Evolutionary conservation across 2,329 filamentous ascomycete genomes (phyloP), one percentile per base, ranked within the genome.

Genomic region (Simplicillium aogashimaense): DNA sequence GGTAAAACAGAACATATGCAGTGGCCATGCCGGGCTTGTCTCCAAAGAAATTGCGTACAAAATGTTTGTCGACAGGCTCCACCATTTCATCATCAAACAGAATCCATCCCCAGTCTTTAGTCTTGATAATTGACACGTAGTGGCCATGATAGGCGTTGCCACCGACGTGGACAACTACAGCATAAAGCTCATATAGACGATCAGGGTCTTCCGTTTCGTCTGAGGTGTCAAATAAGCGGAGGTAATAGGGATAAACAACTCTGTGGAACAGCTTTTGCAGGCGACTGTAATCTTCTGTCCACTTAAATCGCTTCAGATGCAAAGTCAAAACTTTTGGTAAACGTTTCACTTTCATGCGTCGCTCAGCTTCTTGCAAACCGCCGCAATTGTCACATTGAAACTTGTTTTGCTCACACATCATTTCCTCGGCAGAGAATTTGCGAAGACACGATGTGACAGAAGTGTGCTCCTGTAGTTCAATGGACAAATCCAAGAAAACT

Each of bases 41-140:
- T 13, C 92, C 92, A 53, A 98, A 98, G 64, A 98, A 98, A 58
- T 95, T 95, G 48, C 83, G 78, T 30, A 98, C 92, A 55, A 94
- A 98, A 56, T 85, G 82, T 61, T 95, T 95, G 60, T 95, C 88
- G 5, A 98, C 92, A 0, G 92, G 92, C 59, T 98, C 92, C 4
- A 98, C 92, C 78, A 97, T 88, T 64, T 98, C 92, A 53, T 98
- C 92, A 51, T 98, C 92, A 52, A 98, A 98, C 6, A 98, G 66
- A 33, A 98, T 67, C 92, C 92, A 98, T 20, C 92, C 92, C 39
- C 86, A 79, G 56, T 97, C 92, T 54, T 94, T 82, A 1, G 92
- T 97, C 64, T 98, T 98, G 67, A 98, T 89, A 40, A 98, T 92
- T 5, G 89, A 88, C 28, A 98, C 88, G 52, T 98, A 98, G 59